A percentile compares a stretch with the other conserved stretches of the same genome.
Evolutionary conservation across 2,329 filamentous ascomycete species (phyloP).

Genomic region (Diplodia seriata): DNA sequence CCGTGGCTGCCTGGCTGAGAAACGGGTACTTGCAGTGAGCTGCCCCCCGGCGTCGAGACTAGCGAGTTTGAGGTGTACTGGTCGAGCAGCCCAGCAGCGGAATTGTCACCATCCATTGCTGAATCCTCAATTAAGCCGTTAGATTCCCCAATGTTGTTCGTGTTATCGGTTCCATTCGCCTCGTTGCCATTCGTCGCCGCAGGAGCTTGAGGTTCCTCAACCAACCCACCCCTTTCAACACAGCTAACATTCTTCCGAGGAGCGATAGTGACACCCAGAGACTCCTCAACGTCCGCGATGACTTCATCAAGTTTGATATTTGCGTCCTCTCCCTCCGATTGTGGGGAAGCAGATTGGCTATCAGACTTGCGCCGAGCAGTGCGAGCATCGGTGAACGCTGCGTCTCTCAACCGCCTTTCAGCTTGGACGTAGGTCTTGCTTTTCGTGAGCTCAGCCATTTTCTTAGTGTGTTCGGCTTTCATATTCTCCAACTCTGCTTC

Average conservation of each 20-base stretch:
- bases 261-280: slow-evolving; percentile 71
- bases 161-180: slow-evolving; percentile 14
- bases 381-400: slow-evolving; percentile 65
- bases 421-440: slow-evolving; percentile 73
- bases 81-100: slow-evolving; percentile 68
- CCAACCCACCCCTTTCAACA: slow-evolving; percentile 77
- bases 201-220: slow-evolving; percentile 58
- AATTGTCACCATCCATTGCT: slow-evolving; percentile 46
- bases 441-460: slow-evolving; percentile 75
- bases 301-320: slow-evolving; percentile 70
- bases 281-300: slow-evolving; percentile 73
- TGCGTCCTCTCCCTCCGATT: slow-evolving; percentile 39
- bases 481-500: slow-evolving; percentile 84
- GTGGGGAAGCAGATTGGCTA: slow-evolving; percentile 46
- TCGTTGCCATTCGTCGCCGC: slow-evolving; percentile 41
- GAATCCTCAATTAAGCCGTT: slow-evolving; percentile 28
- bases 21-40: slow-evolving; percentile 60
- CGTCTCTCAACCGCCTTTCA: slow-evolving; percentile 75
- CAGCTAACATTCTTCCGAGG: slow-evolving; percentile 70
- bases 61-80: slow-evolving; percentile 71
- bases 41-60: slow-evolving; percentile 66
- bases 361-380: slow-evolving; percentile 48
- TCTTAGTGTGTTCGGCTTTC: slow-evolving; percentile 77
- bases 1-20: slow-evolving; percentile 57
- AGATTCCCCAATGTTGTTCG: slow-evolving; percentile 35